phyloP scores from a whole-genome alignment of 257 asterid species.

The Paraleonurus japonicus region DNA sequence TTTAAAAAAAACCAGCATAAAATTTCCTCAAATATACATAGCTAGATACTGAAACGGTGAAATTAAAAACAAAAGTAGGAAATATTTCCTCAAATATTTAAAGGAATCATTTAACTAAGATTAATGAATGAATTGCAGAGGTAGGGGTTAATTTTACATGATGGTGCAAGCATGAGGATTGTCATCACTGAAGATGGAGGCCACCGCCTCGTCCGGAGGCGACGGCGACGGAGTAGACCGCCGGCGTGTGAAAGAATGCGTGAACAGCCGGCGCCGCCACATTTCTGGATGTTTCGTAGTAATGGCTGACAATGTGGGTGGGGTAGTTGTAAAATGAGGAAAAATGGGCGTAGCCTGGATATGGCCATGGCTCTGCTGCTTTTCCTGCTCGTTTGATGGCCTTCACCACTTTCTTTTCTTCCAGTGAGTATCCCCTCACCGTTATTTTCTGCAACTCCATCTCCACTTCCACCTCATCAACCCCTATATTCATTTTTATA shows the following conservation, averaged over 20 bases:
- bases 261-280: constrained; percentile 60
- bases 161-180: constrained; percentile 87
- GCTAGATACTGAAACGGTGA: neutral
- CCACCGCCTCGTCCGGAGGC: constrained; percentile 92
- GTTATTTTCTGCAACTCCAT: constrained; percentile 88
- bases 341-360: constrained; percentile 70
- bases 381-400: constrained; percentile 84
- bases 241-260: constrained; percentile 83
- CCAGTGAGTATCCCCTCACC: constrained; percentile 64
- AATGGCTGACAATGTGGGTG: constrained; percentile 63
- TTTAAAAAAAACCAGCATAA: too few relatives aligned
- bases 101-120: too few relatives aligned
- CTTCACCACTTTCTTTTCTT: constrained; percentile 69
- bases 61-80: neutral
- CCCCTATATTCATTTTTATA: too few relatives aligned
- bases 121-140: too few relatives aligned
- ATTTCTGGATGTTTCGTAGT: constrained; percentile 69
- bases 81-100: neutral
- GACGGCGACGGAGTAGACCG: constrained; percentile 76
- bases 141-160: constrained; percentile 40
- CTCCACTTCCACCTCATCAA: constrained; percentile 79
- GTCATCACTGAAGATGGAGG: constrained; percentile 89
- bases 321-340: constrained; percentile 90
- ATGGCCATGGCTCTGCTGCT: constrained; percentile 99
- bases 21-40: neutral